phyloP scores from a whole-genome alignment of 2,329 filamentous ascomycete genomes.

The Hirsutella thompsonii region DNA sequence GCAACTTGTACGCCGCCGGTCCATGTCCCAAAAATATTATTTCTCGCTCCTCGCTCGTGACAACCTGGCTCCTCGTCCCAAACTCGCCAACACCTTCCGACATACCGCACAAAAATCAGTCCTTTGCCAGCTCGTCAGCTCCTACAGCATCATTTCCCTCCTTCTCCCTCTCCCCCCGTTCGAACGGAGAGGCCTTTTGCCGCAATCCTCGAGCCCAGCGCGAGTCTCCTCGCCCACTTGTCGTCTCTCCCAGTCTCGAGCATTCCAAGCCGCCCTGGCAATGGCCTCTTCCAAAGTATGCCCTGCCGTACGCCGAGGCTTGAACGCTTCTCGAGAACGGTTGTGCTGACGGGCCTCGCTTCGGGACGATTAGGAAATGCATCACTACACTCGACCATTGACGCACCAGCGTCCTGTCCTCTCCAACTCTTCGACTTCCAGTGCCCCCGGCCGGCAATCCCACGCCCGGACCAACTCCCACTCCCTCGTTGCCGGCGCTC shows the following conservation, averaged over 20 bases:
- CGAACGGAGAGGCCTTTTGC: constrained; percentile 5
- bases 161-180: too few relatives aligned
- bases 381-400: constrained; percentile 54
- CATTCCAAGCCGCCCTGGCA: constrained; percentile 25
- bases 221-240: constrained; percentile 18
- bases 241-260: constrained; percentile 16
- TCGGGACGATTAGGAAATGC: constrained; percentile 41
- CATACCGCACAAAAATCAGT: too few relatives aligned
- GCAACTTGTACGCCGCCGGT: constrained; percentile 3
- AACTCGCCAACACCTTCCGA: constrained; percentile 3
- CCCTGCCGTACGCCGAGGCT: constrained; percentile 11
- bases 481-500: constrained; percentile 62
- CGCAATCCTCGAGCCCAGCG: constrained; percentile 12
- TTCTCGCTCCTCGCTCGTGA: constrained; percentile 19
- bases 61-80: constrained; percentile 5
- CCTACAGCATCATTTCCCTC: constrained; percentile 3
- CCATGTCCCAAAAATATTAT: constrained; percentile 25
- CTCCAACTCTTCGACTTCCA: constrained; percentile 44
- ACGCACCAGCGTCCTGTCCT: constrained; percentile 48
- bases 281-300: constrained; percentile 53
- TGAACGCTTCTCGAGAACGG: constrained; percentile 19
- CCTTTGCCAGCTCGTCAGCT: neutral
- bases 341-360: constrained; percentile 19
- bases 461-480: constrained; percentile 70
- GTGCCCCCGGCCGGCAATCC: constrained; percentile 44